These are phyloP conservation scores for Arthrobotrys sinensis DNA, from an alignment of 2,329 filamentous ascomycete species.

Conservation along the genomic window DNA sequence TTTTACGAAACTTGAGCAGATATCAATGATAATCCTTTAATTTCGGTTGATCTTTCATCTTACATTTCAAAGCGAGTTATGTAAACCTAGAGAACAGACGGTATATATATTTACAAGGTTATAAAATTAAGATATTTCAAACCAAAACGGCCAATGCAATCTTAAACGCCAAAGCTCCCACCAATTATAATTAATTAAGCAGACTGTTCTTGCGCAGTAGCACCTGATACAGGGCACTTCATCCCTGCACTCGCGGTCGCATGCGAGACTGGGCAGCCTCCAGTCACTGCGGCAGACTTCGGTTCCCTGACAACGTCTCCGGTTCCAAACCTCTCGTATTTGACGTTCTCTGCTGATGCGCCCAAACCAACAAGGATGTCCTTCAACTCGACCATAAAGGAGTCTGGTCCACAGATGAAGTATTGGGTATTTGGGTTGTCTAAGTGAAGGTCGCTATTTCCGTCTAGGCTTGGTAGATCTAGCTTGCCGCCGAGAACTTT, in stretches of 20 bases:
- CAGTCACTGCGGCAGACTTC: constrained; percentile 14
- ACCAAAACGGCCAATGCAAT: background rate
- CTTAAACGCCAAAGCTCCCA: constrained; percentile 17
- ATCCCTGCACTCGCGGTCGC: constrained; percentile 3
- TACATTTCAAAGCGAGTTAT: constrained; percentile 2
- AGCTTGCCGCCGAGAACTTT: constrained; percentile 76
- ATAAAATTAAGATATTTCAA: constrained; percentile 6
- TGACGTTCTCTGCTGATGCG: constrained; percentile 74
- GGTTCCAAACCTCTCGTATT: constrained; percentile 79
- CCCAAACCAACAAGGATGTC: constrained; percentile 72
- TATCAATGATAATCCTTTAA: constrained; percentile 54
- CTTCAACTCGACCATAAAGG: constrained; percentile 78
- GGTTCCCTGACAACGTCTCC: constrained; percentile 68
- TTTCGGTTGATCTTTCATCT: constrained; percentile 8
- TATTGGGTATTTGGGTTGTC: constrained; percentile 75
- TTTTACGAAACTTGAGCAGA: constrained; percentile 29
- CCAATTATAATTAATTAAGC: background rate
- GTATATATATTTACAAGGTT: constrained; percentile 21
- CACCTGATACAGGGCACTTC: constrained; percentile 38
- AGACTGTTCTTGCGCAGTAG: constrained; percentile 8
- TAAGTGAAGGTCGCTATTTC: constrained; percentile 73
- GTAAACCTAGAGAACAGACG: background rate
- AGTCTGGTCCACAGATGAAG: constrained; percentile 79
- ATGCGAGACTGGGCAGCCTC: constrained; percentile 34
- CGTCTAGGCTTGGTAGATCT: constrained; percentile 73